A percentile compares a stretch with the other conserved stretches of the same genome.
Evolutionary conservation across 768 basidiomycete species (phyloP).

Genomic region (Leccinum sublutescens): DNA sequence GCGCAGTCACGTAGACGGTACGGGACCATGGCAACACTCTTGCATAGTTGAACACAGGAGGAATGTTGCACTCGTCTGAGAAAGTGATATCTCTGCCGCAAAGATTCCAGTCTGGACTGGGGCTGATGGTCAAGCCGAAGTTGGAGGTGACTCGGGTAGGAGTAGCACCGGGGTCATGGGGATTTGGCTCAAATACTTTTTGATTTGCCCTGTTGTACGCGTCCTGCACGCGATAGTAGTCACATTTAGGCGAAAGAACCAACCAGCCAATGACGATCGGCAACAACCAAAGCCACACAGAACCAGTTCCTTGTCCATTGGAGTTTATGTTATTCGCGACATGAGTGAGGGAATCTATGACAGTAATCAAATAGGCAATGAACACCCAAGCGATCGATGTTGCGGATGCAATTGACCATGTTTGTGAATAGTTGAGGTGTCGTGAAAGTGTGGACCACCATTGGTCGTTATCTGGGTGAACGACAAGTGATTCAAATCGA

Average conservation of each 20-base stretch:
- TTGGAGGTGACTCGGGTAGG: neutral
- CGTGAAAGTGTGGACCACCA: too few species aligned
- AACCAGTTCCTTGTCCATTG: constrained; percentile 38
- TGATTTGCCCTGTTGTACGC: constrained; percentile 11
- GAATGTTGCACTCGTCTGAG: too few species aligned
- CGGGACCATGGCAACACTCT: too few species aligned
- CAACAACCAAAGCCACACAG: constrained; percentile 40
- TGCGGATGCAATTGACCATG: too few species aligned
- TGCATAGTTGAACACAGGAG: too few species aligned
- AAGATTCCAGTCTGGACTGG: neutral
- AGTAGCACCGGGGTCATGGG: neutral
- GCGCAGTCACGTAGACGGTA: too few species aligned
- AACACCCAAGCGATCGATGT: too few species aligned
- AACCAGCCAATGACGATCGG: neutral
- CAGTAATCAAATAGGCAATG: too few species aligned
- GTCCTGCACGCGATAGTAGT: constrained; percentile 18
- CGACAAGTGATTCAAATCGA: too few species aligned
- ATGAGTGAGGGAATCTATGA: constrained; percentile 3
- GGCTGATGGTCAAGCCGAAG: neutral
- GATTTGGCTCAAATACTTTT: neutral
- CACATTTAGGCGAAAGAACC: neutral
- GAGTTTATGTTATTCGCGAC: constrained; percentile 25
- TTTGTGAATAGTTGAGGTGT: too few species aligned
- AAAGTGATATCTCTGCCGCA: too few species aligned
- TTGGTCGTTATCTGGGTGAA: too few species aligned